Evolutionary conservation across 2,329 filamentous ascomycete genomes (phyloP), one percentile per base, ranked within the genome.

Genomic region (Pseudohalonectria lignicola): DNA sequence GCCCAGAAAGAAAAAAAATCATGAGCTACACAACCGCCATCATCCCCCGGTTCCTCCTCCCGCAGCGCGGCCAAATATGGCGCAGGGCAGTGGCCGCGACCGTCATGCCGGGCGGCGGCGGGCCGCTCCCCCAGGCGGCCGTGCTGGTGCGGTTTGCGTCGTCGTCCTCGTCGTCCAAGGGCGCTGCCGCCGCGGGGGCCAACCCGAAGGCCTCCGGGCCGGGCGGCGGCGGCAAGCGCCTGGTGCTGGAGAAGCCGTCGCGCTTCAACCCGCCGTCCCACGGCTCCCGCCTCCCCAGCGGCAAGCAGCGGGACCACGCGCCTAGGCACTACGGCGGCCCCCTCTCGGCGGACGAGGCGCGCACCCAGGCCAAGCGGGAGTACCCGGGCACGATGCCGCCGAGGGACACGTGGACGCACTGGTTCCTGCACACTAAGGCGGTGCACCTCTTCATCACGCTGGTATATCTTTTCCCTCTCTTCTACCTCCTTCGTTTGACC

Each of bases 181-280:
- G 26, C 44, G 53, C 26, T 49, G 51, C 32, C 43, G 61, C 45
- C 58, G 31, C 54, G 46, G 35, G n/a, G n/a, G n/a, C n/a, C n/a
- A n/a, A n/a, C n/a, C n/a, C n/a, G n/a, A n/a, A n/a, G n/a, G n/a
- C n/a, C n/a, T n/a, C n/a, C n/a, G n/a, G n/a, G n/a, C 55, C 53
- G 31, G 40, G 48, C 18, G 26, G 41, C 23, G 38, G 43, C 35
- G 41, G 49, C 36, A 82, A 81, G 52, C 74, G 76, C 26, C 71
- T 79, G 44, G 73, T 86, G 5, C 79, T 98, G 46, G 85, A 85
- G 50, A 86, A 95, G 60, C 90, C 90, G 18, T 74, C 83, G 52
- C 83, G 81, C 56, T 96, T 94, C 69, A 85, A 85, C 34, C 90
- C 92, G 2, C 92, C 92, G 0, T 96, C 90, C 0, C 92, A 96